Base-by-base conservation (phyloP, 805 yeast genomes). In the Kodamaea lidongshanica region DNA sequence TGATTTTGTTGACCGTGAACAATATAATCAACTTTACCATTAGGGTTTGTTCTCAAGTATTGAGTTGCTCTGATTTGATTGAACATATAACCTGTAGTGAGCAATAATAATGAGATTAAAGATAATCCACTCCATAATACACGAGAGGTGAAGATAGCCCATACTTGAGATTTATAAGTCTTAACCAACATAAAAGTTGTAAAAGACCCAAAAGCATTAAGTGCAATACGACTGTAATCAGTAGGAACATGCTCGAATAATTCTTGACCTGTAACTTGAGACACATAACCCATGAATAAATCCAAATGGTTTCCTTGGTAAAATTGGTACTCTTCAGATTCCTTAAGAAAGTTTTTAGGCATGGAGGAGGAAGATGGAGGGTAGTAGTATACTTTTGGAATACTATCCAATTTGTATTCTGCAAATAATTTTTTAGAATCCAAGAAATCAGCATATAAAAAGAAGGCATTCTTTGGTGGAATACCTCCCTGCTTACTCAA, bases 1-100 rank as follows among this genome's bases (percentile, higher is more conserved):
- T 92, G 98, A 29, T 61, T 63, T 48, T 79, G 83, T 46, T 82
- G 87, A 19, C 86, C 86, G 4, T 66, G 62, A 3, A 52, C 39
- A 37, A 70, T 55, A 40, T 67, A 70, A 6, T 50, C 51, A 3
- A 48, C 51, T 2, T 37, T 32, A 7, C 72, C 72, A 26, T 66
- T 52, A 6, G 41, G 46, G 14, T 50, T 56, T 19, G 61, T 66
- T 41, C 69, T 68, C 23, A 79, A 64, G 50, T 79, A 83, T 58
- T 70, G 87, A 5, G 79, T 68, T 21, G 72, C 71, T 55, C 96
- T 75, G 40, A 92, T 92, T 42, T 74, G 72, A 54, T 86, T 88
- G 70, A 77, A 92, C 98, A 92, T 92, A 59, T 87, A 82, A 11
- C 98, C 98, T 6, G 89, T 67, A 27, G 73, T 76, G 65, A 88